These are phyloP conservation scores for Craterostigma plantagineum DNA, from an alignment of 257 asterid species.

Conservation along the genomic window DNA sequence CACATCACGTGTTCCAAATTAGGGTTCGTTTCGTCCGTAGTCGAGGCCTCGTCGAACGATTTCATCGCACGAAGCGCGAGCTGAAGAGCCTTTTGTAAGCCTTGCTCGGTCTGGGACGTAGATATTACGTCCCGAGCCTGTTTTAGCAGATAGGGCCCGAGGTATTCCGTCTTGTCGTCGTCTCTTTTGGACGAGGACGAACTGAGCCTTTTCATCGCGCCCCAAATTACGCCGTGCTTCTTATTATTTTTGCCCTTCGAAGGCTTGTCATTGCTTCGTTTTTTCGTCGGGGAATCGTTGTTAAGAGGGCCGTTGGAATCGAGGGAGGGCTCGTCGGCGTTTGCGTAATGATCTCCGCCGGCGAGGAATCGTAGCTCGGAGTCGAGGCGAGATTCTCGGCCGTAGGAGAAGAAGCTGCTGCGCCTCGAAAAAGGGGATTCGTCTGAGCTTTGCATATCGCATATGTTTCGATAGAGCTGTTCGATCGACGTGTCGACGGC, in stretches of 20 bases:
- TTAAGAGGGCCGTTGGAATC: slow-evolving; percentile 8
- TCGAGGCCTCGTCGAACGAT: slow-evolving; percentile 22
- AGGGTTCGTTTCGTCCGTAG: slow-evolving; percentile 17
- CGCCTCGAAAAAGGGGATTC: slow-evolving; percentile 64
- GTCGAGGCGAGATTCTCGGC: slow-evolving; percentile 77
- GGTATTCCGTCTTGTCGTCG: slow-evolving; percentile 25
- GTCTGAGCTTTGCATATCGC: slow-evolving; percentile 85
- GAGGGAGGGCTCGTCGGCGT: slow-evolving; percentile 9
- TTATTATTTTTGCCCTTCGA: slow-evolving; percentile 15
- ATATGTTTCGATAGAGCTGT: slow-evolving; percentile 54
- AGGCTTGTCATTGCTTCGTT: slow-evolving; percentile 11
- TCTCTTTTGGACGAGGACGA: slow-evolving; percentile 2
- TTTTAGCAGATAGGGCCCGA: slow-evolving; percentile 72
- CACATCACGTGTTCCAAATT: slow-evolving; percentile 67
- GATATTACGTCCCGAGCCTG: slow-evolving; percentile 55
- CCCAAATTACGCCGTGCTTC: slow-evolving; percentile 20
- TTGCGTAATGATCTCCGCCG: slow-evolving; percentile 23
- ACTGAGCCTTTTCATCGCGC: slow-evolving; percentile 10
- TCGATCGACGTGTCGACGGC: slow-evolving; percentile 39
- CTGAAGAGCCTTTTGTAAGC: slow-evolving; percentile 49
- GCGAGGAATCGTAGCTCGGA: slow-evolving; percentile 68
- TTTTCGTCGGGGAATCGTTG: slow-evolving; percentile 7
- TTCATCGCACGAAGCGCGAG: slow-evolving; percentile 58
- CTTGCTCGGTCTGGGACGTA: slow-evolving; percentile 19
- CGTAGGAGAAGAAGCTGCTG: slow-evolving; percentile 58